phyloP scores from a whole-genome alignment of 495 filamentous ascomycete species.

The Talaromyces thailandensis region DNA sequence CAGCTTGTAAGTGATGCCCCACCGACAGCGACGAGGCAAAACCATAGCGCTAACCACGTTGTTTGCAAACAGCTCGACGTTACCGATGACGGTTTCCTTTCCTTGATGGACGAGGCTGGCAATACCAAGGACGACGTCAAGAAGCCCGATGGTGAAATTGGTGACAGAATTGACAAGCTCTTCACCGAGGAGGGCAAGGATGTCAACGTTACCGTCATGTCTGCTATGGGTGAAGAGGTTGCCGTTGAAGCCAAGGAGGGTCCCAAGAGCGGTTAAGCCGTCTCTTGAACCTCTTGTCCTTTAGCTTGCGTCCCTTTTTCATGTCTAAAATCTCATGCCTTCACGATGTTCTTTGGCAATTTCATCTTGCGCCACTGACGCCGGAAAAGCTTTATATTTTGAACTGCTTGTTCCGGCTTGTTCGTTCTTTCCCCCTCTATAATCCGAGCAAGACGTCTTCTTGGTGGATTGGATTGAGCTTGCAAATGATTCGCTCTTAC shows the following conservation, averaged over 20 bases:
- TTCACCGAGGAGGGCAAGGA: slow-evolving; percentile 69
- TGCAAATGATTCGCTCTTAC: neutral
- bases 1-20: slow-evolving; percentile 63
- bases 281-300: neutral
- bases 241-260: slow-evolving; percentile 93
- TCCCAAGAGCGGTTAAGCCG: slow-evolving; percentile 27
- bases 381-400: neutral
- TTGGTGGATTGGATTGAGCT: neutral
- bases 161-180: slow-evolving; percentile 68
- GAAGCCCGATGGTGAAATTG: slow-evolving; percentile 80
- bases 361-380: neutral
- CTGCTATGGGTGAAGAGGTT: slow-evolving; percentile 91
- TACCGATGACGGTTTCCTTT: slow-evolving; percentile 83
- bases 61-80: slow-evolving; percentile 58
- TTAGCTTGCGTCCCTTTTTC: slow-evolving; percentile 2
- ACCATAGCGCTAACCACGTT: neutral
- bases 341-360: slow-evolving; percentile 6
- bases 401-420: slow-evolving; percentile 3
- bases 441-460: neutral
- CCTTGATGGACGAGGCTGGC: slow-evolving; percentile 75
- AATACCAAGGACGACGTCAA: slow-evolving; percentile 90
- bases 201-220: slow-evolving; percentile 78
- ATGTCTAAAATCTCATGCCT: slow-evolving; percentile 9
- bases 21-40: neutral
- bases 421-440: neutral